Percentiles rank a stretch among this genome's conserved stretches.
Conservation (phyloP, 1,139 yeast genomes). For the Pichia sp. region DNA sequence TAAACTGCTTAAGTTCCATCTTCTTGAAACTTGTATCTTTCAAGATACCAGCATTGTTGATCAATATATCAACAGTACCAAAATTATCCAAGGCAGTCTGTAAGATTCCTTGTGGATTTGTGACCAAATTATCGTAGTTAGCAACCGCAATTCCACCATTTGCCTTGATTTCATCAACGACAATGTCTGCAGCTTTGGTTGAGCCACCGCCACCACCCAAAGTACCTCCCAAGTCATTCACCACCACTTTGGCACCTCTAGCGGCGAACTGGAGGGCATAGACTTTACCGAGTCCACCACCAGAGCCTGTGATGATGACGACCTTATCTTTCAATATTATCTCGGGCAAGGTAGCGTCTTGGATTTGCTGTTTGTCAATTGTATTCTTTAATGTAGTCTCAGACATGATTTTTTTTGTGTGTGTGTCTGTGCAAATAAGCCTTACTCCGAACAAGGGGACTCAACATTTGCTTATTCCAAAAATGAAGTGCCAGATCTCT, state of each 20-base stretch:
- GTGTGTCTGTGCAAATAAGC: too few relatives aligned
- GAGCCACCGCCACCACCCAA: slow-evolving; percentile 58
- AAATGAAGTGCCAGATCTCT: too few relatives aligned
- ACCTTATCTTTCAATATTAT: slow-evolving; percentile 71
- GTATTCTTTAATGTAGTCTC: too few relatives aligned
- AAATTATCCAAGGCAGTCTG: slow-evolving; percentile 80
- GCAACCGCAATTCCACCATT: slow-evolving; percentile 88
- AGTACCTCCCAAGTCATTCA: slow-evolving; percentile 89
- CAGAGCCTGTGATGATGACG: slow-evolving; percentile 93
- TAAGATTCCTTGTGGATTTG: slow-evolving; percentile 76
- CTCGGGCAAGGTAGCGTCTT: too few relatives aligned
- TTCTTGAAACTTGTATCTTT: slow-evolving; percentile 73
- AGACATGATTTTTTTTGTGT: too few relatives aligned
- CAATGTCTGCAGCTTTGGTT: slow-evolving; percentile 75
- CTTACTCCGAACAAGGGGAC: too few relatives aligned
- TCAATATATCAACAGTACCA: slow-evolving; percentile 83
- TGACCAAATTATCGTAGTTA: slow-evolving; percentile 85
- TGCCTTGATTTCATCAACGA: slow-evolving; percentile 72
- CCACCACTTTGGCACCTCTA: slow-evolving; percentile 89
- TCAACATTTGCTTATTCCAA: too few relatives aligned
- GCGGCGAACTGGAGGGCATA: slow-evolving; percentile 85
- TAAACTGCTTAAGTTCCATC: slow-evolving; percentile 76
- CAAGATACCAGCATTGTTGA: slow-evolving; percentile 93
- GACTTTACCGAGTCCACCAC: slow-evolving; percentile 90
- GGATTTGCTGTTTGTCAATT: too few relatives aligned